Evolutionary conservation across 805 yeast species (phyloP).

Genomic region (Candida cerambycidarum): DNA sequence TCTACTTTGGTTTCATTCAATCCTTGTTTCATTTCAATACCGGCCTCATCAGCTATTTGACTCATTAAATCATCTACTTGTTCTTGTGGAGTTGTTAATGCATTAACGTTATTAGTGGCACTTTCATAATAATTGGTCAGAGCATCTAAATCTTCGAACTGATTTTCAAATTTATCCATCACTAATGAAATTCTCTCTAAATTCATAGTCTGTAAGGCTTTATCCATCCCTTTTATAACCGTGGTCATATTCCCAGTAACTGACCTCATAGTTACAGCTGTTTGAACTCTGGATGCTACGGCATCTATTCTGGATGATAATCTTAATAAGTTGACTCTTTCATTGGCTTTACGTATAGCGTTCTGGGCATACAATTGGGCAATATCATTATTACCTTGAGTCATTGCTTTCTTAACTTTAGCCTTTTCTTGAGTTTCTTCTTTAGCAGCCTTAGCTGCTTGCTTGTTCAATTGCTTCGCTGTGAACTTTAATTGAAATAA

Average conservation of each 20-base stretch:
- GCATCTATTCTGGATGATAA: constrained; percentile 91
- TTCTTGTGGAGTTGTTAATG: constrained; percentile 89
- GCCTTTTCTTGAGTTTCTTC: constrained; percentile 87
- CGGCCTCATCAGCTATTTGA: constrained; percentile 96
- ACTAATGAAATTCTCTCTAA: constrained; percentile 87
- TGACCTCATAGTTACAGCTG: constrained; percentile 96
- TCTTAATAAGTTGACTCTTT: constrained; percentile 74
- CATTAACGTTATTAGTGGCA: constrained; percentile 85
- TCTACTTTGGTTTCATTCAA: constrained; percentile 65
- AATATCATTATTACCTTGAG: constrained; percentile 84
- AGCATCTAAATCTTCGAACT: constrained; percentile 94
- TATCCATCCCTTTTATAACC: constrained; percentile 95
- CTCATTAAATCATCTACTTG: constrained; percentile 88
- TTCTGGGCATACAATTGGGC: constrained; percentile 94
- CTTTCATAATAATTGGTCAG: constrained; percentile 89
- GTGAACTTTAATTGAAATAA: constrained; percentile 78
- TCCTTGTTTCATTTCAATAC: constrained; percentile 85
- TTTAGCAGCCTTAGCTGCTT: constrained; percentile 85
- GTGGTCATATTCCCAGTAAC: constrained; percentile 93
- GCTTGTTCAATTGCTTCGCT: constrained; percentile 87
- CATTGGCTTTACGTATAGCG: constrained; percentile 89
- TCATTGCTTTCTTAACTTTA: constrained; percentile 84
- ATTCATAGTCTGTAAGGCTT: constrained; percentile 93
- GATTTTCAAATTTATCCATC: constrained; percentile 96
- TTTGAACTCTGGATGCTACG: constrained; percentile 92